phyloP scores from a whole-genome alignment of 305 asterid genomes.

The Fraxinus angustifolia region DNA sequence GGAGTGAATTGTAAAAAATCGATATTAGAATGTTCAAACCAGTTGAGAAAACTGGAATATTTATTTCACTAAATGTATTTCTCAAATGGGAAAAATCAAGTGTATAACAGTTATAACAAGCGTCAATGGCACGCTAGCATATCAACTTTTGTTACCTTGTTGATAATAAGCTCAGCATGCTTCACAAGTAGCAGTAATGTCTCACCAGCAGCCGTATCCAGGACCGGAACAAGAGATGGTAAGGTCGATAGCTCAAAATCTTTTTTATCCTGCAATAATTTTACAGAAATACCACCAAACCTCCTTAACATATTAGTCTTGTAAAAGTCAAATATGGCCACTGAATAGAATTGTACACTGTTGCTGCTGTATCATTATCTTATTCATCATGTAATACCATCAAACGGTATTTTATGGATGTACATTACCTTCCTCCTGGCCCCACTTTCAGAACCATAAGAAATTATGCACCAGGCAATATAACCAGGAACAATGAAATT shows the following conservation, averaged over 20 bases:
- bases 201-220: slow-evolving; percentile 84
- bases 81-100: neutral
- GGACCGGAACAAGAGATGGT: slow-evolving; percentile 96
- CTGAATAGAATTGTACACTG: neutral
- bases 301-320: slow-evolving; percentile 14
- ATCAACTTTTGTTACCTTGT: slow-evolving; percentile 56
- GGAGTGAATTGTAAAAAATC: neutral
- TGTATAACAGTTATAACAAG: neutral
- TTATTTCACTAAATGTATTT: neutral
- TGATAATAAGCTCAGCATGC: slow-evolving; percentile 88
- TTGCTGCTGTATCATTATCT: slow-evolving; percentile 1
- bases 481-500: neutral
- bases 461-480: neutral
- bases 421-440: neutral
- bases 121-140: slow-evolving; percentile 4
- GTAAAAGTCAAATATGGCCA: neutral
- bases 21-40: neutral
- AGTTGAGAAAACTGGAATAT: neutral
- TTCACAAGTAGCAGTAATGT: slow-evolving; percentile 86
- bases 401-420: neutral
- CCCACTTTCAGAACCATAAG: neutral
- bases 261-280: slow-evolving; percentile 72
- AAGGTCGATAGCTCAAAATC: slow-evolving; percentile 92
- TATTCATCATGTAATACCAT: neutral
- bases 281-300: slow-evolving; percentile 15